Conservation (phyloP, 2,329 filamentous ascomycete genomes). For the Botrytis galanthina region DNA sequence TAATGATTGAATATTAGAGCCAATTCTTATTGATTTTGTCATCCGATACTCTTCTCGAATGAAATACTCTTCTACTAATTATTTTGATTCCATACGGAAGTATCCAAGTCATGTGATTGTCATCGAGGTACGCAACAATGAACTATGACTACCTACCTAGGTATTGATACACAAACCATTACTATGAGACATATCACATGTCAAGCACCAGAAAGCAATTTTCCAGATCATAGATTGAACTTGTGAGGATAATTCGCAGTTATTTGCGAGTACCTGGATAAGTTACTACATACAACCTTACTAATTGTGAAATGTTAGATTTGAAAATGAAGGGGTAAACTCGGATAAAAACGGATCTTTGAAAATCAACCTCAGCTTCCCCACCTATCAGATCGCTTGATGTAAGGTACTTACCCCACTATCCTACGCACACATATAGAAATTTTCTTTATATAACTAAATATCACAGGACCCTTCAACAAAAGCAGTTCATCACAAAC, state of each 20-base stretch:
- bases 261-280: too few relatives aligned
- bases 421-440: rapidly evolving
- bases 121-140: not conserved
- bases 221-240: not conserved
- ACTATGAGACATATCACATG: not conserved
- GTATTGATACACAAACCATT: not conserved
- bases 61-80: not conserved
- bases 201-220: not conserved
- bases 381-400: not conserved
- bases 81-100: not conserved
- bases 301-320: too few relatives aligned
- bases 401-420: not conserved
- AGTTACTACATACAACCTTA: too few relatives aligned
- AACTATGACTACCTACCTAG: too few relatives aligned
- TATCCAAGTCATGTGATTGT: not conserved
- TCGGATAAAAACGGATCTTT: not conserved
- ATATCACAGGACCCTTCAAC: rapidly evolving
- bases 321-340: not conserved
- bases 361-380: not conserved
- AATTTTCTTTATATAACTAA: not conserved
- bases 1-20: not conserved
- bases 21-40: not conserved
- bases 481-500: not conserved
- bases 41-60: not conserved
- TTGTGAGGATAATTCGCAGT: not conserved